These are phyloP conservation scores for Skeletonema costatum DNA, from an alignment of 108 stramenopile genomes.

Conservation along the genomic window DNA sequence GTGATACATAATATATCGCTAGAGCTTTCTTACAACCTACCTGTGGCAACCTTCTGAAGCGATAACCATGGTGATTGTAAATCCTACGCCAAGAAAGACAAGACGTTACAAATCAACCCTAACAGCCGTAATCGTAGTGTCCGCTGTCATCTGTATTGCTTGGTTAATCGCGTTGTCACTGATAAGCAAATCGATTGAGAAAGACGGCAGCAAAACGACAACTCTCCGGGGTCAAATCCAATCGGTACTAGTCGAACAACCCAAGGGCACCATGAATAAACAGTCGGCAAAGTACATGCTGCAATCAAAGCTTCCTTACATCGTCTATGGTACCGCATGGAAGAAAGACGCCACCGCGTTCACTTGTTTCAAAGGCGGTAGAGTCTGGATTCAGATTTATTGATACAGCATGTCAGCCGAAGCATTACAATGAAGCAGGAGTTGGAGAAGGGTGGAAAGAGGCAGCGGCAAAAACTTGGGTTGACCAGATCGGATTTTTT, in stretches of 20 bases:
- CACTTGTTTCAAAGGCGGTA: constrained; percentile 74
- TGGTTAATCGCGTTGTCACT: not conserved
- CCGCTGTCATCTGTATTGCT: not conserved
- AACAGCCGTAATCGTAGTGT: not conserved
- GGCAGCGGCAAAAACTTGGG: constrained; percentile 52
- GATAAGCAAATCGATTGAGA: not conserved
- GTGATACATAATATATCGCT: no score
- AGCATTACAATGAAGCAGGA: constrained; percentile 86
- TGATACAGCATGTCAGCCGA: constrained; percentile 95
- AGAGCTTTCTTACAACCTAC: no score
- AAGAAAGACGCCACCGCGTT: constrained; percentile 84
- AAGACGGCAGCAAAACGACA: not conserved
- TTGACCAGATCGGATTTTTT: constrained; percentile 68
- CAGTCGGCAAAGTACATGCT: constrained; percentile 26
- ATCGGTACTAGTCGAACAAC: not conserved
- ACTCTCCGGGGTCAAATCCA: not conserved
- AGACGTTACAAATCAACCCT: not conserved
- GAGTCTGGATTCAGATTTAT: constrained; percentile 86
- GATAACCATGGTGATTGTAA: not conserved
- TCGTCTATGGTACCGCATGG: constrained; percentile 92
- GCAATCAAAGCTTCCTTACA: constrained; percentile 11
- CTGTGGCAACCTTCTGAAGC: no score
- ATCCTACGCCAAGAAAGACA: not conserved
- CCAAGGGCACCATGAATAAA: not conserved
- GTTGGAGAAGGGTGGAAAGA: constrained; percentile 71